phyloP scores from a whole-genome alignment of 2,329 filamentous ascomycete species.

The Cercospora sojina region DNA sequence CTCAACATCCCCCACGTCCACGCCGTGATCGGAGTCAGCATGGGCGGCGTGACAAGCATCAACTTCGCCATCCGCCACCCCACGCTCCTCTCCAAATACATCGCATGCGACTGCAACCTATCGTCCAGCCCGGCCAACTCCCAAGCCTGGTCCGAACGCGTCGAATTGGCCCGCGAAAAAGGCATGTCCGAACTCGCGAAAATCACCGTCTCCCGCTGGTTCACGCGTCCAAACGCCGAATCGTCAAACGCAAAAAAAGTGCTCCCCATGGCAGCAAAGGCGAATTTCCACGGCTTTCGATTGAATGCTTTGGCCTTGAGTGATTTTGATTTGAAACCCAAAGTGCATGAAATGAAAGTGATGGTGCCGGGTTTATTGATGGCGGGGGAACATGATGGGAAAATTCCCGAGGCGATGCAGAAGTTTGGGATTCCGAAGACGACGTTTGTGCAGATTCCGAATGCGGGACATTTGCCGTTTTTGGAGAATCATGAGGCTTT shows the following conservation, averaged over 20 bases:
- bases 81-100: conserved; percentile 57
- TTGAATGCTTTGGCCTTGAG: conserved; percentile 69
- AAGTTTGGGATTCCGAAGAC: conserved; percentile 56
- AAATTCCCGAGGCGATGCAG: conserved; percentile 76
- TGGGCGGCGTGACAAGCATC: conserved; percentile 76
- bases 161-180: conserved; percentile 55
- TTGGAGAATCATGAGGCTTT: conserved; percentile 70
- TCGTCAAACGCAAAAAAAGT: conserved; percentile 58
- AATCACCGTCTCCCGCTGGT: conserved; percentile 74
- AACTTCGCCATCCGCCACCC: conserved; percentile 70
- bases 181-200: conserved; percentile 58
- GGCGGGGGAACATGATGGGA: conserved; percentile 71
- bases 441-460: conserved; percentile 64
- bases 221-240: conserved; percentile 61
- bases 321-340: conserved; percentile 64
- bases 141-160: conserved; percentile 75
- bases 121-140: conserved; percentile 71
- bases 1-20: conserved; percentile 67
- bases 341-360: conserved; percentile 55
- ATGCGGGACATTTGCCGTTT: conserved; percentile 81
- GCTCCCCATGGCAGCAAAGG: conserved; percentile 66
- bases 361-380: conserved; percentile 65
- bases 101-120: conserved; percentile 77
- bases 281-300: conserved; percentile 68
- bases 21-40: conserved; percentile 71